Evolutionary conservation across 139 green algal species (phyloP).

Genomic region (Haematococcus sp.): DNA sequence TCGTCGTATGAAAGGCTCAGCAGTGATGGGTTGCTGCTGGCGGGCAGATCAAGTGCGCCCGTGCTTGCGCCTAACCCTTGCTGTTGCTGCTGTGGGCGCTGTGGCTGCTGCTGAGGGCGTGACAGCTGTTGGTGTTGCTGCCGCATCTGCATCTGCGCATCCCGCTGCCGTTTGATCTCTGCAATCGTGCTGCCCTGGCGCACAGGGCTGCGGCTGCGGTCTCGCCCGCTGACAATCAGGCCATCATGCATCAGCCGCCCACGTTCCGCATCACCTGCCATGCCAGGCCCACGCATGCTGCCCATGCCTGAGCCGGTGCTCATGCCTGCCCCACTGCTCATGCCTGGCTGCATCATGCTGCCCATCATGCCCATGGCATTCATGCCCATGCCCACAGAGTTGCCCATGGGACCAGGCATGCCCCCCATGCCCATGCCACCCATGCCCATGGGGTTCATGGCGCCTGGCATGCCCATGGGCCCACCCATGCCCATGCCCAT

Average conservation of each 20-base stretch:
- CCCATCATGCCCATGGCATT: constrained; percentile 42
- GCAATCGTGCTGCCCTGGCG: not conserved
- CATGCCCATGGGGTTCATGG: constrained; percentile 5
- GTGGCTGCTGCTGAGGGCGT: not conserved
- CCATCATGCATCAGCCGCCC: too few relatives aligned
- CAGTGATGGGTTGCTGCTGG: not conserved
- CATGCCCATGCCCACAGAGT: constrained; percentile 24
- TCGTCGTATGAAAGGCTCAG: constrained; percentile 20
- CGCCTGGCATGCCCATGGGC: not conserved
- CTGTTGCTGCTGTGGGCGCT: not conserved
- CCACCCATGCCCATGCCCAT: not conserved
- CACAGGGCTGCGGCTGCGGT: not conserved
- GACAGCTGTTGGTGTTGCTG: constrained; percentile 1
- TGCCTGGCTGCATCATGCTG: not conserved
- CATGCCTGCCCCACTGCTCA: not conserved
- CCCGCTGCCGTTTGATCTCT: not conserved
- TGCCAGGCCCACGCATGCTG: not conserved
- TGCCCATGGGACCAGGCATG: not conserved
- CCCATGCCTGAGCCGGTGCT: constrained; percentile 22
- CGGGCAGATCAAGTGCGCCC: too few relatives aligned
- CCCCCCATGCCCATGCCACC: constrained; percentile 15
- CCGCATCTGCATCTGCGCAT: not conserved
- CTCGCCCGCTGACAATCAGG: not conserved
- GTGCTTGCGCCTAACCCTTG: not conserved
- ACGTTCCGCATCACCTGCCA: too few relatives aligned